Percentiles rank a stretch among this genome's conserved stretches.
Conservation (phyloP, 1,284 basidiomycete species). For the Cystobasidiaceae sp. region DNA sequence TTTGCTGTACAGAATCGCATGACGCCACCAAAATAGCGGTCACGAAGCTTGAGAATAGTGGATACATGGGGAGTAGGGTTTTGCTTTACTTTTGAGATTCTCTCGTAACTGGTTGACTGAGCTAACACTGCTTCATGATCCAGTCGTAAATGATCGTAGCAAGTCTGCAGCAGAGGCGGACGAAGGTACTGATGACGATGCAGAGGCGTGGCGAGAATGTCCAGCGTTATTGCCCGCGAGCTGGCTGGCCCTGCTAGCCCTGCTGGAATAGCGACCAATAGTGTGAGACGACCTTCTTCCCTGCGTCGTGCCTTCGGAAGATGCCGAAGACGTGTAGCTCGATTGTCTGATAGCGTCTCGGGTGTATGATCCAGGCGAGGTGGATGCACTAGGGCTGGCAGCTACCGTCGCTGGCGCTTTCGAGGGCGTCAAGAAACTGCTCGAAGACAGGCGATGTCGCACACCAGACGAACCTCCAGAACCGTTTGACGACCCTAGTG, state of each 20-base stretch:
- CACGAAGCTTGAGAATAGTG: too few species aligned
- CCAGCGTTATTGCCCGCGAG: too few species aligned
- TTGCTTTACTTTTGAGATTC: too few species aligned
- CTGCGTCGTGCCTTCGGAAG: neutral
- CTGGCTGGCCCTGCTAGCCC: too few species aligned
- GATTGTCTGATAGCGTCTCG: neutral
- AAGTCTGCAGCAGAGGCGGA: neutral
- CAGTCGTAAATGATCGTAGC: neutral
- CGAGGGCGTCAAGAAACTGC: constrained; percentile 14
- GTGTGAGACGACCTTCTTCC: neutral
- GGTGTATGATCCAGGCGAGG: neutral
- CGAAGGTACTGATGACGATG: neutral
- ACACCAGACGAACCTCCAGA: constrained; percentile 8
- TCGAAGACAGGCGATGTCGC: constrained; percentile 9
- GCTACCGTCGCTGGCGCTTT: constrained; percentile 16
- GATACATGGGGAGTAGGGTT: too few species aligned
- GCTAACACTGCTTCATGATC: too few species aligned
- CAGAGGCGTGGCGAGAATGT: neutral
- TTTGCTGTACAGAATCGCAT: too few species aligned
- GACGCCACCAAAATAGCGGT: too few species aligned
- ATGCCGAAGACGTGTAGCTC: neutral
- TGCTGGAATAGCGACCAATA: neutral
- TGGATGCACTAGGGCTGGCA: neutral
- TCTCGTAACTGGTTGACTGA: too few species aligned
- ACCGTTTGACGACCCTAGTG: constrained; percentile 10